phyloP scores from a whole-genome alignment of 768 basidiomycete genomes.

The Floccularia luteovirens region DNA sequence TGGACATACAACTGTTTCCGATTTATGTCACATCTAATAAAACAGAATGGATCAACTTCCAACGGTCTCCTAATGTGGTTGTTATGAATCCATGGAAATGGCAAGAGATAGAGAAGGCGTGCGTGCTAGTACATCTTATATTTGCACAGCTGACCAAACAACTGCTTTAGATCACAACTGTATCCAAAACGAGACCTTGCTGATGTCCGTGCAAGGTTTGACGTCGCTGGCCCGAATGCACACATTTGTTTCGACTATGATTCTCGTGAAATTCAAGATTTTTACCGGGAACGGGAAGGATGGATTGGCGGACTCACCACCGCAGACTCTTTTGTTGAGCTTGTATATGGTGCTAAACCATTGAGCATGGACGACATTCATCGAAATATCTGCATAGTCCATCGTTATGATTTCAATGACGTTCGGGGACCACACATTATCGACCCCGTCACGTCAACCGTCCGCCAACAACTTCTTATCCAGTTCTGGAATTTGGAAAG shows the following conservation, averaged over 20 bases:
- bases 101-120: background rate
- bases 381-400: no score
- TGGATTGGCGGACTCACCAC: no score
- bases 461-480: no score
- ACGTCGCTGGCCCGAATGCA: background rate
- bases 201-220: background rate
- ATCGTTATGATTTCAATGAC: no score
- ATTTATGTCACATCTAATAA: background rate
- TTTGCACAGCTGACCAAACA: background rate
- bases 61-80: no score
- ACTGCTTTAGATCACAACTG: background rate
- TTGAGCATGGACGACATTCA: no score
- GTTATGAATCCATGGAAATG: no score
- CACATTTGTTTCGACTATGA: background rate
- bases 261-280: background rate
- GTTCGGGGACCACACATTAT: no score
- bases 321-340: no score
- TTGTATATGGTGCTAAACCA: no score
- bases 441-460: no score
- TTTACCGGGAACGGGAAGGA: background rate
- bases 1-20: background rate
- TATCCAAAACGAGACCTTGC: background rate
- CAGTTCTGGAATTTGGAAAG: no score
- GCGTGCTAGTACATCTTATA: background rate
- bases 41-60: background rate